phyloP scores from a whole-genome alignment of 2,329 filamentous ascomycete genomes.

The Pyrenochaeta sp. region DNA sequence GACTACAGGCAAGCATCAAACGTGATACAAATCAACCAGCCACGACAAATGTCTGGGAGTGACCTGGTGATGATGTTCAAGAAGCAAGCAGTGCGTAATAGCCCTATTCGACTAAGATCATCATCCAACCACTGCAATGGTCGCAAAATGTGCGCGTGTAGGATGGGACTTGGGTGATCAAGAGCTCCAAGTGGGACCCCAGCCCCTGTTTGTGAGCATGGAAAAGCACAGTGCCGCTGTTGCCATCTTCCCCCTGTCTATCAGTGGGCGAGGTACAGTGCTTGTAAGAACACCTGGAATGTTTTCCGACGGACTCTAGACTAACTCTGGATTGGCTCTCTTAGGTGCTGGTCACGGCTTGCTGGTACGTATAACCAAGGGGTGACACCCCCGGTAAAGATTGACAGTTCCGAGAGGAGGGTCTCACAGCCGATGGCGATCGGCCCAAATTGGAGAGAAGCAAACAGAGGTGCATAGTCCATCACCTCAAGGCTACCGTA shows the following conservation, averaged over 20 bases:
- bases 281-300: slow-evolving; percentile 6
- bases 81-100: background rate
- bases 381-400: background rate
- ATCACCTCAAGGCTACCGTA: too few species aligned
- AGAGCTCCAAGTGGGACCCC: background rate
- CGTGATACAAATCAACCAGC: background rate
- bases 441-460: background rate
- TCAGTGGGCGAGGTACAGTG: too few species aligned
- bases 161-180: background rate
- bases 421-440: background rate
- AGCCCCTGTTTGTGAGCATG: slow-evolving; percentile 6
- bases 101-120: background rate
- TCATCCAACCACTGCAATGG: background rate
- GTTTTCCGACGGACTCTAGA: slow-evolving; percentile 9
- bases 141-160: background rate
- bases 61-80: background rate
- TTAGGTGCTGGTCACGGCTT: background rate
- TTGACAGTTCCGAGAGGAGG: background rate
- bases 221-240: slow-evolving; percentile 5
- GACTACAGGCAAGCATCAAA: background rate
- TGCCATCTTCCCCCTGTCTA: too few species aligned
- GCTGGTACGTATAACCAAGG: background rate
- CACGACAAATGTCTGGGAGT: background rate
- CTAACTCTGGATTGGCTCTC: slow-evolving; percentile 3
- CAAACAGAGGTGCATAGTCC: too few species aligned